phyloP scores from a whole-genome alignment of 257 asterid species.

The Jaltomata sinuosa region DNA sequence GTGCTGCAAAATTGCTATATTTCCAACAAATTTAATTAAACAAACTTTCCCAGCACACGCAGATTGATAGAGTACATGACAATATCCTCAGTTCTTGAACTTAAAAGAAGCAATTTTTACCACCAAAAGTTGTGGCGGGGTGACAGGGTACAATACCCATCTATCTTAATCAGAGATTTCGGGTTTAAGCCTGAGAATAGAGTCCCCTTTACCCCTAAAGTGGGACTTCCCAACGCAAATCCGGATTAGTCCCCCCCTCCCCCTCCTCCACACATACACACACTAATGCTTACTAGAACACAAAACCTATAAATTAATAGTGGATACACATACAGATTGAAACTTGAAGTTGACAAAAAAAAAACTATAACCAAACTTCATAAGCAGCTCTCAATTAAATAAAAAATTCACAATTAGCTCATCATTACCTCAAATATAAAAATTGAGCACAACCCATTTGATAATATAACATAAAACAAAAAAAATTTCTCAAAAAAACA shows the following conservation, averaged over 20 bases:
- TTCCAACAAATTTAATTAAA: background rate
- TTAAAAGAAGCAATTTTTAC: background rate
- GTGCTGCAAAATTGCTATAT: background rate
- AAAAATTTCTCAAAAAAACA: too few relatives aligned
- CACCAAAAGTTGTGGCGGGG: background rate
- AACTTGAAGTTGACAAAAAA: background rate
- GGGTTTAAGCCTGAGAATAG: background rate
- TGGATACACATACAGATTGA: background rate
- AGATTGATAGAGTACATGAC: background rate
- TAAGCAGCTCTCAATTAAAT: background rate
- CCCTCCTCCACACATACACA: too few relatives aligned
- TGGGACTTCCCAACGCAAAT: background rate
- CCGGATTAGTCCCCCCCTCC: background rate
- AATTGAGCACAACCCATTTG: conserved; percentile 12
- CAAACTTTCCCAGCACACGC: background rate
- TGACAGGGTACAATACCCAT: background rate
- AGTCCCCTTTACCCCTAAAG: background rate
- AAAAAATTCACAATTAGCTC: background rate
- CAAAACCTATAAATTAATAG: background rate
- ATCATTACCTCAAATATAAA: background rate
- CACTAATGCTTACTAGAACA: background rate
- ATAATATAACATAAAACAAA: background rate
- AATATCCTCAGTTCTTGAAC: background rate
- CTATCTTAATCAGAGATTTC: background rate
- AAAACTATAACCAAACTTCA: background rate